These are phyloP conservation scores for Rhazya stricta DNA, from an alignment of 257 asterid species.

Conservation along the genomic window DNA sequence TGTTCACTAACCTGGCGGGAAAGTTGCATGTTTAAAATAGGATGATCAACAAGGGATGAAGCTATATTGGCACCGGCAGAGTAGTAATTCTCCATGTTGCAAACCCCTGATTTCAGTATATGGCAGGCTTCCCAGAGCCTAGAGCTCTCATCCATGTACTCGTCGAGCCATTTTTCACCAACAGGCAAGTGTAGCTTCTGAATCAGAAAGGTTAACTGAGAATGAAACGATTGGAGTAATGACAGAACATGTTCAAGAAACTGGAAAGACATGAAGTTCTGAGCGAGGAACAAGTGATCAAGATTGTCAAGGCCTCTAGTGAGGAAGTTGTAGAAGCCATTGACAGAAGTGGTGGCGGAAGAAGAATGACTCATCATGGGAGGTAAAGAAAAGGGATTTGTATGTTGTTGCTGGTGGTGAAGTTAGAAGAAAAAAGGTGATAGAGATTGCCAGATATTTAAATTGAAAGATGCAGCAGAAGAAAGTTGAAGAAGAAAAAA, in stretches of 20 bases:
- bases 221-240: conserved; percentile 49
- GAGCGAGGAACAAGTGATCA: conserved; percentile 45
- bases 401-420: neutral
- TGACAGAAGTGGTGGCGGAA: conserved; percentile 41
- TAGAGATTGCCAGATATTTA: conserved; percentile 32
- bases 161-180: conserved; percentile 75
- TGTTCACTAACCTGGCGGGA: conserved; percentile 57
- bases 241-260: conserved; percentile 62
- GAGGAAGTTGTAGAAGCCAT: conserved; percentile 56
- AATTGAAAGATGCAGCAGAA: conserved; percentile 10
- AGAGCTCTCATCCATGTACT: conserved; percentile 79
- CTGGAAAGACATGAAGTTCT: conserved; percentile 53
- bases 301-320: conserved; percentile 51
- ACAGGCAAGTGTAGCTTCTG: conserved; percentile 56
- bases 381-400: conserved; percentile 1
- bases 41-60: conserved; percentile 40
- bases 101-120: conserved; percentile 48
- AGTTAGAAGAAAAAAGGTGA: conserved; percentile 19
- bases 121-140: conserved; percentile 71
- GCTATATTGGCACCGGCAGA: conserved; percentile 39
- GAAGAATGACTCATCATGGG: conserved; percentile 62
- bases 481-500: conserved; percentile 8
- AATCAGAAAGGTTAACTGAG: conserved; percentile 44
- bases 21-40: conserved; percentile 41
- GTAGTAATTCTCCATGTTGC: conserved; percentile 50